These are phyloP conservation scores for Capsella bursapastoris DNA, from an alignment of 345 rosid species.

Conservation along the genomic window DNA sequence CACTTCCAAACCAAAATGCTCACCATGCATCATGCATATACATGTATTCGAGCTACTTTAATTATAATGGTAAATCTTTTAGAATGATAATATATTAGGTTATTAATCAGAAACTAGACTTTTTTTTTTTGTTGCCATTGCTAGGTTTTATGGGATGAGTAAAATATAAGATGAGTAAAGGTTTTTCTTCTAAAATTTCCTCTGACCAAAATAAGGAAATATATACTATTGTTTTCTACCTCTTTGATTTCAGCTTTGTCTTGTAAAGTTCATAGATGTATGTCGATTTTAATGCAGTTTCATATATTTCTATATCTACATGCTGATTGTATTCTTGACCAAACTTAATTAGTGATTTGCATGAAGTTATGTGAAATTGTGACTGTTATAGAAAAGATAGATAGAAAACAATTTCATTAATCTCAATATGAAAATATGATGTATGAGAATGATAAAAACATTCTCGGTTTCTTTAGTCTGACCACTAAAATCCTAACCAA, in stretches of 20 bases:
- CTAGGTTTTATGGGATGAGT: neutral
- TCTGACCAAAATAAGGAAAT: neutral
- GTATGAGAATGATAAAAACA: too few species aligned
- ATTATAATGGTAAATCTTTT: neutral
- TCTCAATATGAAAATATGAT: too few species aligned
- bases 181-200: neutral
- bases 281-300: too few species aligned
- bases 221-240: neutral
- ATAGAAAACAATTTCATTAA: too few species aligned
- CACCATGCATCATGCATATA: neutral
- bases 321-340: neutral
- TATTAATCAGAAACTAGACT: neutral
- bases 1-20: conserved; percentile 15
- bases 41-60: neutral
- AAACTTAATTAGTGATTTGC: neutral
- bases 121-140: neutral
- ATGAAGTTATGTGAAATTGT: neutral
- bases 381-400: neutral
- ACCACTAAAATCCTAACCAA: too few species aligned
- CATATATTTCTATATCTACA: too few species aligned
- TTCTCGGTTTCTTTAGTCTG: too few species aligned
- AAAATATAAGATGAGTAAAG: too few species aligned
- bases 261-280: too few species aligned
- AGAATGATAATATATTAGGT: neutral
- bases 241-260: neutral